These are phyloP conservation scores for Lophiostoma macrostomum DNA, from an alignment of 495 filamentous ascomycete genomes.

Conservation along the genomic window DNA sequence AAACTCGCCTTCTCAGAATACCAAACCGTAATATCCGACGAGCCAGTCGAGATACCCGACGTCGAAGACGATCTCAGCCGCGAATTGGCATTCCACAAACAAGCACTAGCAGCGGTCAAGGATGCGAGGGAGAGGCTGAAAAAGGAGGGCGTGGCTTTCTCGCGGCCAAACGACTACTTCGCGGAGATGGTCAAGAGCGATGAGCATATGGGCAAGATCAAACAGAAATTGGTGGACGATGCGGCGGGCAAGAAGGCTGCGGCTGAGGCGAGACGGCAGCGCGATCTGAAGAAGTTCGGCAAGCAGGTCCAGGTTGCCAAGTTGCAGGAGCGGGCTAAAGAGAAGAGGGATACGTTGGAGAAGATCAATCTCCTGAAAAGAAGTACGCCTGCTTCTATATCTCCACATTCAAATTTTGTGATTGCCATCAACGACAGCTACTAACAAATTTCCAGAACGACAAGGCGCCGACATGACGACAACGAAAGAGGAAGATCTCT, in stretches of 20 bases:
- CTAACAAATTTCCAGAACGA: conserved; percentile 62
- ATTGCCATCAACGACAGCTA: conserved; percentile 27
- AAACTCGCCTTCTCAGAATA: conserved; percentile 63
- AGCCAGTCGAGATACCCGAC: conserved; percentile 58
- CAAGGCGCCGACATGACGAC: conserved; percentile 60
- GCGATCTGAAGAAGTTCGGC: conserved; percentile 98
- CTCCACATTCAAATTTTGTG: conserved; percentile 4
- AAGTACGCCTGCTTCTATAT: conserved; percentile 57
- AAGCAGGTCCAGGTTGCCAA: conserved; percentile 98
- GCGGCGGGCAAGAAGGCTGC: conserved; percentile 89
- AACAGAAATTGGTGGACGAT: conserved; percentile 87
- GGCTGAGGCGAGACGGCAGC: conserved; percentile 82
- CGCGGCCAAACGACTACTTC: conserved; percentile 89
- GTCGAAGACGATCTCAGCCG: conserved; percentile 84
- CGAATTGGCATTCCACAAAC: conserved; percentile 90
- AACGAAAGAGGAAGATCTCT: conserved; percentile 80
- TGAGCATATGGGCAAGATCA: conserved; percentile 96
- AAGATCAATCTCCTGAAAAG: conserved; percentile 91
- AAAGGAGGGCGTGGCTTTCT: conserved; percentile 79
- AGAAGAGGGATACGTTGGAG: conserved; percentile 84
- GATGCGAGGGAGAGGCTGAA: conserved; percentile 68
- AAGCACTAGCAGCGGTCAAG: conserved; percentile 74
- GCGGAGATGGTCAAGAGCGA: conserved; percentile 98
- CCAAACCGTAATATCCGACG: conserved; percentile 56
- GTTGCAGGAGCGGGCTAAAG: conserved; percentile 85